phyloP scores from a whole-genome alignment of 2,329 filamentous ascomycete species.

The Cladosporium sp. region DNA sequence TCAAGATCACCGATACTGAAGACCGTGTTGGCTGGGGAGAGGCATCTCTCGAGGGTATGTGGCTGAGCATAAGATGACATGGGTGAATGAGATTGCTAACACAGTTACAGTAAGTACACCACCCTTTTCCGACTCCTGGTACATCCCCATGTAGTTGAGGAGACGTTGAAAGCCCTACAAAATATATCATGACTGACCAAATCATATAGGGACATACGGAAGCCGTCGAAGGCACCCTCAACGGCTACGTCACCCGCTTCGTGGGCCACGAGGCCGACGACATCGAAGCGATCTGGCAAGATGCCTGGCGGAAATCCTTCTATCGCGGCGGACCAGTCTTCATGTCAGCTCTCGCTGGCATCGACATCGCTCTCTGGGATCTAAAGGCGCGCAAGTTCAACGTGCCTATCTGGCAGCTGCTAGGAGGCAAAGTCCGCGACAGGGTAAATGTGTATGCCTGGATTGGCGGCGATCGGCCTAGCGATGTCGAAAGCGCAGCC shows the following conservation, averaged over 20 bases:
- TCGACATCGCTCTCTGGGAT: conserved; percentile 79
- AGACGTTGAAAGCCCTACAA: not conserved
- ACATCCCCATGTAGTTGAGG: not conserved
- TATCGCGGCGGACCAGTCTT: conserved; percentile 76
- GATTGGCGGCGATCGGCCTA: conserved; percentile 72
- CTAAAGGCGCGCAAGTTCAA: conserved; percentile 66
- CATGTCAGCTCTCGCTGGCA: conserved; percentile 74
- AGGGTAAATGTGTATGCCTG: conserved; percentile 72
- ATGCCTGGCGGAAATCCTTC: conserved; percentile 60
- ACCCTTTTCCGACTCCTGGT: not conserved
- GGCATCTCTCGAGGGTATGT: conserved; percentile 60
- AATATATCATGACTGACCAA: not conserved
- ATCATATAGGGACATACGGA: conserved; percentile 61
- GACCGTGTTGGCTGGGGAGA: conserved; percentile 71
- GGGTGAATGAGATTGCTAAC: not conserved
- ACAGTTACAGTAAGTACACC: not conserved
- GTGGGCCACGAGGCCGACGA: conserved; percentile 70
- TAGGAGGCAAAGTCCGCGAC: conserved; percentile 71
- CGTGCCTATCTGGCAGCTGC: conserved; percentile 70
- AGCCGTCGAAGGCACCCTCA: conserved; percentile 71
- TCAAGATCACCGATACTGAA: conserved; percentile 69
- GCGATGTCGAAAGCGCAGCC: conserved; percentile 56
- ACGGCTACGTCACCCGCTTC: conserved; percentile 64
- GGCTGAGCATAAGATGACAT: not conserved
- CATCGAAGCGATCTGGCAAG: conserved; percentile 79